Conservation (phyloP, 1,284 basidiomycete genomes). For the Ustilago lituana region DNA sequence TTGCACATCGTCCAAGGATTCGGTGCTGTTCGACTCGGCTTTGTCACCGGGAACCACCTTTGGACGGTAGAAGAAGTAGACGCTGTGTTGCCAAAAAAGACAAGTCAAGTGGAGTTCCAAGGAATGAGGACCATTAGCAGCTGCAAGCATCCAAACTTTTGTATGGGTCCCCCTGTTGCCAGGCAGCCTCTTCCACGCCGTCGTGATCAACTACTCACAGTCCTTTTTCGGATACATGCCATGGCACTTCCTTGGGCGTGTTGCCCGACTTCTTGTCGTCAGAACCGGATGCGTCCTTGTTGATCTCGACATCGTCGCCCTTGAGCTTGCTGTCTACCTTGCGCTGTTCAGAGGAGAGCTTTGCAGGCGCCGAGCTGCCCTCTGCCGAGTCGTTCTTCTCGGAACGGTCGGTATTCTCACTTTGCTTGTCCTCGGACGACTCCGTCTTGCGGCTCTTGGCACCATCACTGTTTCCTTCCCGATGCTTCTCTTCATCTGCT, state of each 20-base stretch:
- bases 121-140: no score
- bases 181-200: no score
- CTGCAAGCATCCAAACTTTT: no score
- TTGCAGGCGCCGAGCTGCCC: neutral
- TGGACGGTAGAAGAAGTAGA: conserved; percentile 57
- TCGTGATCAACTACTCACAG: conserved; percentile 10
- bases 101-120: no score
- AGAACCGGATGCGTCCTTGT: neutral
- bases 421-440: neutral
- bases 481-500: neutral
- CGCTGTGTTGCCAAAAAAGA: conserved; percentile 1
- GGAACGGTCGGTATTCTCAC: neutral
- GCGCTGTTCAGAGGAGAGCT: conserved; percentile 14
- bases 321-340: conserved; percentile 26
- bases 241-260: conserved; percentile 16
- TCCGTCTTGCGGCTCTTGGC: conserved; percentile 25
- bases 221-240: conserved; percentile 40
- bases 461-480: neutral
- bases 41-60: conserved; percentile 44
- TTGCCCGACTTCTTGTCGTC: conserved; percentile 1
- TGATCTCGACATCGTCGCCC: conserved; percentile 29
- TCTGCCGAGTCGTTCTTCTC: neutral
- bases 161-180: no score
- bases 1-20: conserved; percentile 46
- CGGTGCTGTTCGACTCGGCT: conserved; percentile 27